phyloP scores from a whole-genome alignment of 2,329 filamentous ascomycete genomes.

The Aspergillus viridinutans region DNA sequence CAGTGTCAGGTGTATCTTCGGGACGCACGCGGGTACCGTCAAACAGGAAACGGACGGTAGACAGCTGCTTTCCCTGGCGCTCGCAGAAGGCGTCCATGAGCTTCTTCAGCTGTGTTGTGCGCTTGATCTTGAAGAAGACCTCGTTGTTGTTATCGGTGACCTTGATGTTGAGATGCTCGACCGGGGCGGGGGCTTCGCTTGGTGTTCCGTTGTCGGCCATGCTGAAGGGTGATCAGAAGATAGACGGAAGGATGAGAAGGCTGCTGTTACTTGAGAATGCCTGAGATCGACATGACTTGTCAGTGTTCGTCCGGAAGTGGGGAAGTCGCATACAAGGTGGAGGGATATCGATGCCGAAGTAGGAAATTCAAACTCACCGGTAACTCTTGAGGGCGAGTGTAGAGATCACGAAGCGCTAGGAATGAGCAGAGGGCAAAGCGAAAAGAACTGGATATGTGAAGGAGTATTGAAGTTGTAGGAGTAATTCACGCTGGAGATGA shows the following conservation, averaged over 20 bases:
- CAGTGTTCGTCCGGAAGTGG: neutral
- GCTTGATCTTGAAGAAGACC: constrained; percentile 99
- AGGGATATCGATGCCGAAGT: neutral
- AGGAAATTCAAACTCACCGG: neutral
- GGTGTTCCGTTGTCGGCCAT: constrained; percentile 36
- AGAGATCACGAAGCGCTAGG: neutral
- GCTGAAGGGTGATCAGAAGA: neutral
- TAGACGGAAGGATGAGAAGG: neutral
- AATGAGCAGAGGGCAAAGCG: constrained; percentile 1
- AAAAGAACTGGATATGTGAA: constrained; percentile 10
- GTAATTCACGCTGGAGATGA: constrained; percentile 8
- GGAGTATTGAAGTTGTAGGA: constrained; percentile 8
- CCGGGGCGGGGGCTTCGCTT: constrained; percentile 37
- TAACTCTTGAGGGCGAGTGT: neutral
- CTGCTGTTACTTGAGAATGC: neutral
- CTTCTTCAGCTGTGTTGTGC: constrained; percentile 91
- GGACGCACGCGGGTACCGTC: constrained; percentile 91
- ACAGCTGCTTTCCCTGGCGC: constrained; percentile 80
- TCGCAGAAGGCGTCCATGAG: constrained; percentile 98
- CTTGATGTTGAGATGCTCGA: constrained; percentile 96
- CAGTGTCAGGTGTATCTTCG: constrained; percentile 83
- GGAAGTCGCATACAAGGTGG: neutral
- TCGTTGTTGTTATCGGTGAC: constrained; percentile 99
- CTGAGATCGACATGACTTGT: neutral
- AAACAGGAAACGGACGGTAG: constrained; percentile 88